A percentile compares a stretch with the other conserved stretches of the same genome.
Conservation (phyloP, 257 asterid genomes). For the Schizonepeta tenuifolia region DNA sequence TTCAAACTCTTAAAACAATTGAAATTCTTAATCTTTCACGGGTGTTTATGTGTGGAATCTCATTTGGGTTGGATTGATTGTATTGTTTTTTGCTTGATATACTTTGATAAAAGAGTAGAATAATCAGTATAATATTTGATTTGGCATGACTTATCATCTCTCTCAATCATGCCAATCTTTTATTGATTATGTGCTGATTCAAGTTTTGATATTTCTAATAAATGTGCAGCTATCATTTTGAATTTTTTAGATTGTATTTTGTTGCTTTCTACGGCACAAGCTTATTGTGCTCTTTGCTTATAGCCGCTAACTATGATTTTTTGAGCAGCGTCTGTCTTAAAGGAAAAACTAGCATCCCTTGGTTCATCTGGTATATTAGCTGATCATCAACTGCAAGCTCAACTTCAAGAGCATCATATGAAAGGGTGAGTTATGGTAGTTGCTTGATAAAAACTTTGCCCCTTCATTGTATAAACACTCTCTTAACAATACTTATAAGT, state of each 20-base stretch:
- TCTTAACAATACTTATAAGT: too few species aligned
- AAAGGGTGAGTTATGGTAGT: constrained; percentile 74
- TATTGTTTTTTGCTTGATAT: constrained; percentile 9
- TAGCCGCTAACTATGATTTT: constrained; percentile 35
- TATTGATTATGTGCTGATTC: constrained; percentile 12
- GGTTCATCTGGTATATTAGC: constrained; percentile 99
- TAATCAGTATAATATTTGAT: constrained; percentile 2
- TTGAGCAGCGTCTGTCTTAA: constrained; percentile 84
- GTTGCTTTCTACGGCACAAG: constrained; percentile 22
- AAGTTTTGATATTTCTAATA: constrained; percentile 16
- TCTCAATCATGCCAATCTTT: constrained; percentile 20
- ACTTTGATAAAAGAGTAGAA: constrained; percentile 21
- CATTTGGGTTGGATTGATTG: constrained; percentile 16
- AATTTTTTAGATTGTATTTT: constrained; percentile 2
- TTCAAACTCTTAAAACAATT: constrained; percentile 4
- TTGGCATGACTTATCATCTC: background rate
- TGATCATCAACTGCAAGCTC: constrained; percentile 98
- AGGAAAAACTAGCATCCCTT: constrained; percentile 94
- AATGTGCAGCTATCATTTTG: constrained; percentile 17
- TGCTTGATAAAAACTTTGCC: constrained; percentile 6
- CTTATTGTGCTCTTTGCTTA: constrained; percentile 14
- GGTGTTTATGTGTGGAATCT: constrained; percentile 29
- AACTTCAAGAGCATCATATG: constrained; percentile 89
- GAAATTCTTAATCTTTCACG: background rate
- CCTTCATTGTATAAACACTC: background rate